phyloP scores from a whole-genome alignment of 2,329 filamentous ascomycete genomes.

The Aspergillus flavus region DNA sequence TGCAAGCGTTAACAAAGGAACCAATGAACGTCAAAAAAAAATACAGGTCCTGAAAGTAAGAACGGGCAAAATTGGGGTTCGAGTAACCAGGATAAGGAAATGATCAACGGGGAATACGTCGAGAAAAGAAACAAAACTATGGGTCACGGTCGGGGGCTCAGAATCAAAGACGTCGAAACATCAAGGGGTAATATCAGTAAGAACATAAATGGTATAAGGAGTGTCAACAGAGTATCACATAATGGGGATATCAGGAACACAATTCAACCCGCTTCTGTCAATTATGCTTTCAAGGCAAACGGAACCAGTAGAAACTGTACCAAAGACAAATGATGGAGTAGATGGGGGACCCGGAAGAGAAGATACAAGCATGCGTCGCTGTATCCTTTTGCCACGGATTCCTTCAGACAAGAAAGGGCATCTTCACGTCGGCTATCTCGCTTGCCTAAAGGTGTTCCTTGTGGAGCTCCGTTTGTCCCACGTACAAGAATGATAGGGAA shows the following conservation, averaged over 20 bases:
- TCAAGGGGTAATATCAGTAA: conserved; percentile 19
- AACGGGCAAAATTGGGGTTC: background rate
- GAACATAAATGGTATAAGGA: conserved; percentile 27
- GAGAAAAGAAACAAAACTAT: background rate
- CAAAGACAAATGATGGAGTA: conserved; percentile 7
- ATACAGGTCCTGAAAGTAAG: background rate
- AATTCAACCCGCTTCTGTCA: conserved; percentile 15
- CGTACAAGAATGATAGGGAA: conserved; percentile 4
- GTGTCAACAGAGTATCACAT: conserved; percentile 12
- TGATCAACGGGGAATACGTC: background rate
- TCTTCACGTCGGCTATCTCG: background rate
- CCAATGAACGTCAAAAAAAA: background rate
- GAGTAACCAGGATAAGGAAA: background rate
- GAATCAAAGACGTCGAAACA: conserved; percentile 14
- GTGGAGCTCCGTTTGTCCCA: conserved; percentile 1
- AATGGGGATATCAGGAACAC: background rate
- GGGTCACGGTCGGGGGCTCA: background rate
- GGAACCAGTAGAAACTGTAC: conserved; percentile 8
- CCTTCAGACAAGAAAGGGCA: background rate
- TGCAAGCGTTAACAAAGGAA: background rate
- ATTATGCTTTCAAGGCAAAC: conserved; percentile 7
- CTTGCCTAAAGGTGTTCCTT: conserved; percentile 3
- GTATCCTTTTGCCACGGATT: background rate
- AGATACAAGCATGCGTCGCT: background rate
- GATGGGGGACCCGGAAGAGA: background rate